Percentiles rank a stretch among this genome's conserved stretches.
These are phyloP conservation scores for Artemisia annua DNA, from an alignment of 129 eudicot species.

Conservation along the genomic window DNA sequence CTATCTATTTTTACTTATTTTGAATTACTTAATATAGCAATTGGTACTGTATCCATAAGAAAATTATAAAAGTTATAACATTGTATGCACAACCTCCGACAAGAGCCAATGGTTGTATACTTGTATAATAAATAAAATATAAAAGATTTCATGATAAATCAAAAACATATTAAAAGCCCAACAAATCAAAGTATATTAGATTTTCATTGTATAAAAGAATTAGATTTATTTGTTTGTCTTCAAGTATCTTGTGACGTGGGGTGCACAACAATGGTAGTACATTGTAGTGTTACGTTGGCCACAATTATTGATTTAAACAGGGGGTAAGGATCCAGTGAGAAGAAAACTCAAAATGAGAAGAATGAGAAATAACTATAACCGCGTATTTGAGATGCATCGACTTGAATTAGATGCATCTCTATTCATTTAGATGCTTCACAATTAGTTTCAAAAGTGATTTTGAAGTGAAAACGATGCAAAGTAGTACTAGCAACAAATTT, in stretches of 20 bases:
- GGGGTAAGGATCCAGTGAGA: too few species aligned
- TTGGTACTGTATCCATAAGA: neutral
- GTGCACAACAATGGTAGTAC: constrained; percentile 26
- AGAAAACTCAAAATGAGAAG: too few species aligned
- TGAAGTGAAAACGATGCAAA: too few species aligned
- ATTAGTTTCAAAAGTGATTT: too few species aligned
- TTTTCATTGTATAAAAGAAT: neutral
- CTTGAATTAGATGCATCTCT: too few species aligned
- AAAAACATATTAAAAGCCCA: neutral
- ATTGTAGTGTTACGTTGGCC: constrained; percentile 21
- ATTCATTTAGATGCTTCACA: too few species aligned
- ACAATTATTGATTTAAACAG: constrained; percentile 14
- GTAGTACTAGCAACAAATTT: too few species aligned
- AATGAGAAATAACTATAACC: too few species aligned
- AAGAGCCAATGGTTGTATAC: constrained; percentile 6
- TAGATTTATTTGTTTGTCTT: neutral
- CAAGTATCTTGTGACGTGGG: constrained; percentile 28
- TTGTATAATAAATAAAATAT: neutral
- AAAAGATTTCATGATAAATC: constrained; percentile 8
- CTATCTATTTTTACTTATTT: neutral
- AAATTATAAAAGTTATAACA: neutral
- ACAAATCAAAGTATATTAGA: neutral
- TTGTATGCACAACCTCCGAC: constrained; percentile 31
- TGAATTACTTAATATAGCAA: neutral
- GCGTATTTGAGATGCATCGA: too few species aligned